Base-by-base conservation (phyloP, 768 basidiomycete genomes). In the Leccinellum albellum region DNA sequence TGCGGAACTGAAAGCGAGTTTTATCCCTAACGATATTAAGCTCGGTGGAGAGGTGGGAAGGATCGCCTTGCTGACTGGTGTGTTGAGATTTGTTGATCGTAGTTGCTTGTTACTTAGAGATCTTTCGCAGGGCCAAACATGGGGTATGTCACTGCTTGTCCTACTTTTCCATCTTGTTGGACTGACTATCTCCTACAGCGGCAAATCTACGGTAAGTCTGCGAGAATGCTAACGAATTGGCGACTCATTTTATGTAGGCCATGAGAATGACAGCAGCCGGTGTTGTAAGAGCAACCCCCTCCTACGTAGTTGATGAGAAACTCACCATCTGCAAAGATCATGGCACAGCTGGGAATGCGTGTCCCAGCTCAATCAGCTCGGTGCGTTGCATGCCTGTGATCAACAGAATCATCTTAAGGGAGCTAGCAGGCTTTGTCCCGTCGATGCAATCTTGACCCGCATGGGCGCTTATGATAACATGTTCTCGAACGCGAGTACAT, bases 381-480 rank as follows among this genome's bases (percentile, higher is more conserved):
- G 88, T 91, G 62, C 56, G 79, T 68, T 10, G 24, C 24, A 10
- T 55, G 1, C 6, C 24, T 45, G 33, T 49, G n/a, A 29, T 33
- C 32, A 17, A 42, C 28, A 37, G 15, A 9, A 15, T 35, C 54
- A 56, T 20, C 60, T 63, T 28, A 56, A 51, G 60, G 6, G 60
- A 26, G 35, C 52, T 9, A 32, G 45, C 24, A 94, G 93, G 33
- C 69, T 99, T 48, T 89, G 87, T 58, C 93, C 97, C 2, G 84
- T 97, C 2, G 95, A 99, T 68, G 78, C 87, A 13, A 97, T 99
- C 61, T 82, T 93, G 57, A 98, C 97, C 3, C 86, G 96, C 24
- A 98, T 98, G 97, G 97, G 97, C 10, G 97, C 97, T 3, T 97
- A 98, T 69, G 96, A 98, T 66, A 94, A 94, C 67, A 94, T 96